Base-by-base conservation (phyloP, 2,329 filamentous ascomycete species). In the Tolypocladium ovalisporum region DNA sequence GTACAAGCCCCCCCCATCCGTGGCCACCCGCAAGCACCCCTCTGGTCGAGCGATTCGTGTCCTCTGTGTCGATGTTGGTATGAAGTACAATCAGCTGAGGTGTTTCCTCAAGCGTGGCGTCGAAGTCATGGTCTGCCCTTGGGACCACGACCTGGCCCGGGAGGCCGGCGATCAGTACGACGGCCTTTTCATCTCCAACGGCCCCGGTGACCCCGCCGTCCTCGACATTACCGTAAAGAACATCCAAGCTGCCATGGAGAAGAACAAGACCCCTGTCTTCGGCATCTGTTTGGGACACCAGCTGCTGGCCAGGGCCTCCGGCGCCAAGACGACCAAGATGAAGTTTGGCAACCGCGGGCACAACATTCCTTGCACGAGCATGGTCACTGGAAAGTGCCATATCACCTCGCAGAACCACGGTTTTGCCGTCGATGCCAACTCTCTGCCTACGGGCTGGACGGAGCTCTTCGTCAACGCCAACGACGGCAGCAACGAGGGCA, bases 381-480 rank as follows among this genome's bases (percentile, higher is more conserved):
- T 96, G 82, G 79, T 97, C 63, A 96, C 93, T 51, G 94, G 94
- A 65, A 91, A 91, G 76, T 99, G 94, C 73, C 93, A 99, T 76
- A 99, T 99, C 70, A 99, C 94, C 44, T 97, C 94, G 12, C 94
- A 99, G 75, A 99, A 99, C 74, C 94, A 99, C 73, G 94, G 94
- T 72, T 99, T 87, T 68, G 94, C 92, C 12, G 94, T 99, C 47
- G 90, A 97, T 71, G 80, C 90, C 5, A 78, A 79, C 58, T 89
- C 84, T 29, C 78, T 99, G 12, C 83, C 89, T 12, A 70, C 81
- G 17, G 89, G 86, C 60, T 99, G 94, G 94, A 84, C 87, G 65
- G 94, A 97, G 75, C 83, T 97, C 12, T 99, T 97, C 64, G 88
- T 97, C 68, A 99, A 99, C 69, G 93, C 94, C 73, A 99, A 99